Evolutionary conservation across 2,329 filamentous ascomycete species (phyloP).

Genomic region (Aphanocladium album): DNA sequence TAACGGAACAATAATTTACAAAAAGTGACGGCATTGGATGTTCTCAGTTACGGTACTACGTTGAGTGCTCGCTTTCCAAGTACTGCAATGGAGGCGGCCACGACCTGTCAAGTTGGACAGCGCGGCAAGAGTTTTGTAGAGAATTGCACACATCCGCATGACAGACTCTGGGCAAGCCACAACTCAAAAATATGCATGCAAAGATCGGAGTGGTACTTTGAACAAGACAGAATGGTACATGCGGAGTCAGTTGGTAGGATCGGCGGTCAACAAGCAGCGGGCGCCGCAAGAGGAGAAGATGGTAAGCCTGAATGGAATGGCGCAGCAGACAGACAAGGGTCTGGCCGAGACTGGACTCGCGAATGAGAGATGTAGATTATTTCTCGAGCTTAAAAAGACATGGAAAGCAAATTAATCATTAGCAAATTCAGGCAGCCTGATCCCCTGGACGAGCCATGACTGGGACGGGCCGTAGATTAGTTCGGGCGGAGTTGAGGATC

Average conservation of each 20-base stretch:
- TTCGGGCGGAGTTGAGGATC: background rate
- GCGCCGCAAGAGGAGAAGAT: background rate
- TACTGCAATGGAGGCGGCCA: background rate
- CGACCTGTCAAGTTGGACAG: constrained; percentile 1
- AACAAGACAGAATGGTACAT: background rate
- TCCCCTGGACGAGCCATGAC: background rate
- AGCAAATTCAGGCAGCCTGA: background rate
- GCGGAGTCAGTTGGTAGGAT: constrained; percentile 1
- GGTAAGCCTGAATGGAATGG: no score
- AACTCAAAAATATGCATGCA: background rate
- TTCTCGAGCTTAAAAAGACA: background rate
- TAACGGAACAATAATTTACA: background rate
- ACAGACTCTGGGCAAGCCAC: background rate
- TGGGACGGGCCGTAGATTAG: constrained; percentile 9
- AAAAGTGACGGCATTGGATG: background rate
- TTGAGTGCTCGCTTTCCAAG: background rate
- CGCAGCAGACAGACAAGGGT: background rate
- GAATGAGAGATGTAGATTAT: background rate
- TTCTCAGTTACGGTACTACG: background rate
- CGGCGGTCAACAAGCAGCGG: background rate
- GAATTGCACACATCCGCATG: background rate
- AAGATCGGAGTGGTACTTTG: background rate
- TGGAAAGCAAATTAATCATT: background rate
- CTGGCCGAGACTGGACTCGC: background rate
- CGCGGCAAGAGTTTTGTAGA: background rate